Base-by-base conservation (phyloP, 257 asterid genomes). In the Plectranthus barbatus region DNA sequence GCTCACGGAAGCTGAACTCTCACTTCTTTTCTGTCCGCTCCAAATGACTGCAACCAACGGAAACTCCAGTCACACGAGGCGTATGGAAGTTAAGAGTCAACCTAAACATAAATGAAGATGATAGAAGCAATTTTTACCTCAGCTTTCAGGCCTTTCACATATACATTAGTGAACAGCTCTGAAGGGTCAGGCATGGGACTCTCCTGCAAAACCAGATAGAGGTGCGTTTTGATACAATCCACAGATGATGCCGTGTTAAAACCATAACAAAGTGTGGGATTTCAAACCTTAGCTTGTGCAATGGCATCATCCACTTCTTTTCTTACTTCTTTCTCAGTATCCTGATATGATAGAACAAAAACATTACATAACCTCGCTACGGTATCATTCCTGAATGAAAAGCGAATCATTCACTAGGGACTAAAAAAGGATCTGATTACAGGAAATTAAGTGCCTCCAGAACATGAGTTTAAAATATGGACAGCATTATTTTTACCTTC, bases 281-380 rank as follows among this genome's bases (percentile, higher is more conserved):
- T 77, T 72, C 83, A 65, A 73, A 93, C 99, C 99, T 93, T 93
- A 21, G 99, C 99, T 80, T 90, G 81, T 26, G 96, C 95, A 60
- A 90, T 86, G 78, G 97, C 99, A 29, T 87, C 94, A 71, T 93
- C 99, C 17, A 93, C 97, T 72, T 84, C 78, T 78, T 93, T 87
- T 62, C 94, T 86, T 49, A 69, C 56, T 79, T 78, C 95, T 74
- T 93, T 87, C 80, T 93, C 99, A 54, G 82, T 87, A 52, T 90
- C 97, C 97, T 93, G 86, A 60, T 11, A 33, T 39, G 58, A 54
- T 11, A 52, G 57, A 49, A 54, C 20, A 49, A 55, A 51, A 64
- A 44, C n/a, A 60, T 20, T 4, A 21, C 24, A 53, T 1, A 41
- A 18, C 39, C 36, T 41, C 45, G 63, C 3, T 57, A 23, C 37